Conservation (phyloP, 331 rosid species). For the Acacia concinna region DNA sequence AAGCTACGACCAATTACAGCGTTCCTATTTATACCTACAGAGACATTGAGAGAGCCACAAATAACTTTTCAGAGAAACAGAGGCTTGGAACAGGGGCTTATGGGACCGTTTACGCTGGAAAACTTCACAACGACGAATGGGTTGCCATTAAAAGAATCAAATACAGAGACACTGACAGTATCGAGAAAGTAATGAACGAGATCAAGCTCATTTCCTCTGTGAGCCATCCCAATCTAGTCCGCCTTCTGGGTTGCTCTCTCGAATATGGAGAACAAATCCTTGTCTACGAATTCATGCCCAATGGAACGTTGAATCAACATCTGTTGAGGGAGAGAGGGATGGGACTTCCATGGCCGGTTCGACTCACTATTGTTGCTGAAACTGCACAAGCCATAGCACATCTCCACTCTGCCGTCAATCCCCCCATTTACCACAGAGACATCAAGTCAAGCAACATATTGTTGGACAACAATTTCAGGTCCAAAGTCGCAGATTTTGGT, state of each 20-base stretch:
- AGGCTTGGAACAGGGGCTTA: conserved; percentile 84
- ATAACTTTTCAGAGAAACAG: conserved; percentile 74
- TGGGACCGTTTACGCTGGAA: conserved; percentile 91
- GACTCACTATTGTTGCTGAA: conserved; percentile 73
- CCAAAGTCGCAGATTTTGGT: conserved; percentile 93
- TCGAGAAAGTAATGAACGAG: conserved; percentile 82
- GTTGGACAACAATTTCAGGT: conserved; percentile 57
- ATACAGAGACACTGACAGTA: conserved; percentile 64
- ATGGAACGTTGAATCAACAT: conserved; percentile 82
- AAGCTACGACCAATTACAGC: conserved; percentile 69
- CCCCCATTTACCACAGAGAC: conserved; percentile 90
- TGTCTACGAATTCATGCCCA: conserved; percentile 89
- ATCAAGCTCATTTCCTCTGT: conserved; percentile 79
- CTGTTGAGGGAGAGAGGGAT: conserved; percentile 70
- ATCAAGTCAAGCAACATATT: conserved; percentile 89
- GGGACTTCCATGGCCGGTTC: conserved; percentile 76
- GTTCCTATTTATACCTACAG: conserved; percentile 69
- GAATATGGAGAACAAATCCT: conserved; percentile 78
- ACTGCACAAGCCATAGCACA: conserved; percentile 91
- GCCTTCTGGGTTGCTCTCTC: conserved; percentile 80
- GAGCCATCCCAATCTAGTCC: conserved; percentile 80
- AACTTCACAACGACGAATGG: conserved; percentile 59
- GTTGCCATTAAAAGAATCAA: conserved; percentile 83
- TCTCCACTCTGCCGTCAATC: conserved; percentile 69
- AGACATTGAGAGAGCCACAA: conserved; percentile 84